These are phyloP conservation scores for Leccinum imitatum DNA, from an alignment of 768 basidiomycete species.

Conservation along the genomic window DNA sequence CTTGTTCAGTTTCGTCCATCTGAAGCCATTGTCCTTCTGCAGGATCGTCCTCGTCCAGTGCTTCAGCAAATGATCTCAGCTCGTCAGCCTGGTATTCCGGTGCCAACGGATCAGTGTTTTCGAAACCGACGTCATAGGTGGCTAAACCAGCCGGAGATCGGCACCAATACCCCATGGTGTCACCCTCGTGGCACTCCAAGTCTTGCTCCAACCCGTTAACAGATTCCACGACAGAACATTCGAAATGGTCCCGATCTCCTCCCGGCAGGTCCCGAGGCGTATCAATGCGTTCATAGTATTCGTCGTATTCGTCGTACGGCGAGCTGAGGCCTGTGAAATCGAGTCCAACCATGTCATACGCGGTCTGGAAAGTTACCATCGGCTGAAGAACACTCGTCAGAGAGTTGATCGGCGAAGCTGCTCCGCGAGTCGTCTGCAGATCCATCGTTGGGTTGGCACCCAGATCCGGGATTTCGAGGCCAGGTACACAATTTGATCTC, in stretches of 20 bases:
- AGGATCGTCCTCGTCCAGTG: slow-evolving; percentile 1
- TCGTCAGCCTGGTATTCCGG: slow-evolving; percentile 5
- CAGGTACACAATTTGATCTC: slow-evolving; percentile 1
- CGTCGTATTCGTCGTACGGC: slow-evolving; percentile 7
- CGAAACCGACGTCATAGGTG: slow-evolving; percentile 5
- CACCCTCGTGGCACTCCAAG: neutral
- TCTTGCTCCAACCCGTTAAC: neutral
- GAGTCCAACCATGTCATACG: slow-evolving; percentile 12
- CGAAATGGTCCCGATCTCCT: neutral
- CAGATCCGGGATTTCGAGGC: neutral
- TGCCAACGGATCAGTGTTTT: slow-evolving; percentile 2
- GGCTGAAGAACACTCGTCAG: slow-evolving; percentile 4
- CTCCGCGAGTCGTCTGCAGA: neutral
- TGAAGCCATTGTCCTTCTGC: neutral
- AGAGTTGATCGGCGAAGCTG: slow-evolving; percentile 6
- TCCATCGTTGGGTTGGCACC: neutral
- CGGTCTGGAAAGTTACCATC: slow-evolving; percentile 6
- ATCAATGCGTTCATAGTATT: neutral
- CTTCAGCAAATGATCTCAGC: neutral
- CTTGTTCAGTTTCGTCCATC: neutral
- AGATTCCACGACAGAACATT: neutral
- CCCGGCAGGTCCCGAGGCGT: neutral
- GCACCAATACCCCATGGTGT: slow-evolving; percentile 5
- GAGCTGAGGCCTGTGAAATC: slow-evolving; percentile 17
- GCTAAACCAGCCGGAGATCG: neutral